phyloP scores from a whole-genome alignment of 2,329 filamentous ascomycete genomes.

The Septoria petroselini region DNA sequence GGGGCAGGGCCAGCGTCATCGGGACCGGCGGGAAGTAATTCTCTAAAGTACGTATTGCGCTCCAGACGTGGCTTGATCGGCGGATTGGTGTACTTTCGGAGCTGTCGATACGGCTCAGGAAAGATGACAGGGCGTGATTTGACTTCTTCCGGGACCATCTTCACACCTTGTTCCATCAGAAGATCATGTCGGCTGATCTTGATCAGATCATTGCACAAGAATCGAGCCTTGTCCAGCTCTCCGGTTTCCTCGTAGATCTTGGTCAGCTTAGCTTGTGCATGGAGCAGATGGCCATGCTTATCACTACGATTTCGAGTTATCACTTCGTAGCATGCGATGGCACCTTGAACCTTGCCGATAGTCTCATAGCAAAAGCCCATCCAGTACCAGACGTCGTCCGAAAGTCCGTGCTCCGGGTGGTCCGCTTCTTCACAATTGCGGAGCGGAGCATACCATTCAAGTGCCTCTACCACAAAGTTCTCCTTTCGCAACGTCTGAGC shows the following conservation, averaged over 20 bases:
- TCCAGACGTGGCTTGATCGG: conserved; percentile 11
- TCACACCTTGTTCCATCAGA: conserved; percentile 24
- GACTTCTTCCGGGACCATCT: conserved; percentile 24
- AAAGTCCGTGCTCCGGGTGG: conserved; percentile 29
- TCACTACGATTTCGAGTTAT: conserved; percentile 50
- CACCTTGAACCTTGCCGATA: conserved; percentile 61
- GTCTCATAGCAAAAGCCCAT: conserved; percentile 68
- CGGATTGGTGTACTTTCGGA: conserved; percentile 7
- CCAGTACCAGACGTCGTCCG: conserved; percentile 51
- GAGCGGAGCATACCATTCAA: conserved; percentile 57
- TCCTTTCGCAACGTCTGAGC: conserved; percentile 57
- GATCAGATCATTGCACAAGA: conserved; percentile 72
- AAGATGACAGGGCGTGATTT: conserved; percentile 8
- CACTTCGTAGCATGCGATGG: conserved; percentile 72
- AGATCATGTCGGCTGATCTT: conserved; percentile 49
- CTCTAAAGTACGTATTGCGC: conserved; percentile 10
- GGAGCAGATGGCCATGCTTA: conserved; percentile 16
- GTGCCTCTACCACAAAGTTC: conserved; percentile 53
- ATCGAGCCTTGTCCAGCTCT: conserved; percentile 71
- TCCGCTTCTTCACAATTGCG: conserved; percentile 41
- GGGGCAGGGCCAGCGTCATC: not conserved
- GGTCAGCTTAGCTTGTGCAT: conserved; percentile 52
- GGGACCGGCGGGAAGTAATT: conserved; percentile 1
- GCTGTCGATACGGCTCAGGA: conserved; percentile 5
- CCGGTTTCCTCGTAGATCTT: conserved; percentile 74